phyloP scores from a whole-genome alignment of 2,329 filamentous ascomycete species.

The Stemphylium beticola region DNA sequence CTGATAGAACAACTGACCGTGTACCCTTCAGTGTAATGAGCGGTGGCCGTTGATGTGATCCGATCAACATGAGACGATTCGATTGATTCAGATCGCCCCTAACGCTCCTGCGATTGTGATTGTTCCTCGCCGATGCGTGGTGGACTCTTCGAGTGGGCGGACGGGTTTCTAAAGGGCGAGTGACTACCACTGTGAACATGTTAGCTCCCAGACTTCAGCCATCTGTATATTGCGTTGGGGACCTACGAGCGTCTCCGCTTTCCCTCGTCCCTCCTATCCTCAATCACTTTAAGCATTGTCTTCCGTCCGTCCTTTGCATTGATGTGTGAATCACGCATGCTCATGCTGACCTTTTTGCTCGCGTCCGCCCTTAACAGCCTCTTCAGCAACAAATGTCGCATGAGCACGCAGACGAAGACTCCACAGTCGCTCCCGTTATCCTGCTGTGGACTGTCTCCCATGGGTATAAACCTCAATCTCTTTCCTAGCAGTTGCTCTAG shows the following conservation, averaged over 20 bases:
- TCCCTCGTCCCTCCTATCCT: constrained; percentile 83
- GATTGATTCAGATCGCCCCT: neutral
- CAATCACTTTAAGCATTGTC: constrained; percentile 90
- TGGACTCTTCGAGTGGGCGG: constrained; percentile 44
- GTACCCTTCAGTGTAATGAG: neutral
- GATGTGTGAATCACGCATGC: constrained; percentile 82
- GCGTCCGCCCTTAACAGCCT: constrained; percentile 79
- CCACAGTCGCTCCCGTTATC: constrained; percentile 93
- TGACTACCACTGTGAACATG: constrained; percentile 35
- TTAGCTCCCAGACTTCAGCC: neutral
- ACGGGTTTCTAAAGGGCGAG: constrained; percentile 41
- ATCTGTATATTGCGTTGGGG: neutral
- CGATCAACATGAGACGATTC: neutral
- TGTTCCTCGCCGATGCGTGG: constrained; percentile 49
- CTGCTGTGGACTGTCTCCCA: constrained; percentile 87
- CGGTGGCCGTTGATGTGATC: neutral
- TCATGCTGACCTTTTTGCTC: constrained; percentile 91
- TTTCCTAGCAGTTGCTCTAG: constrained; percentile 71
- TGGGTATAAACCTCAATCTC: constrained; percentile 75
- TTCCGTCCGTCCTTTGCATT: constrained; percentile 82
- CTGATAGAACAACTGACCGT: neutral
- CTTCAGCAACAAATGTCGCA: constrained; percentile 91
- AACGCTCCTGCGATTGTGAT: constrained; percentile 21
- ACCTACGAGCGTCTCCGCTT: constrained; percentile 82
- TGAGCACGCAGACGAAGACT: constrained; percentile 92